phyloP scores from a whole-genome alignment of 257 asterid genomes.

The Leonotis leonurus region DNA sequence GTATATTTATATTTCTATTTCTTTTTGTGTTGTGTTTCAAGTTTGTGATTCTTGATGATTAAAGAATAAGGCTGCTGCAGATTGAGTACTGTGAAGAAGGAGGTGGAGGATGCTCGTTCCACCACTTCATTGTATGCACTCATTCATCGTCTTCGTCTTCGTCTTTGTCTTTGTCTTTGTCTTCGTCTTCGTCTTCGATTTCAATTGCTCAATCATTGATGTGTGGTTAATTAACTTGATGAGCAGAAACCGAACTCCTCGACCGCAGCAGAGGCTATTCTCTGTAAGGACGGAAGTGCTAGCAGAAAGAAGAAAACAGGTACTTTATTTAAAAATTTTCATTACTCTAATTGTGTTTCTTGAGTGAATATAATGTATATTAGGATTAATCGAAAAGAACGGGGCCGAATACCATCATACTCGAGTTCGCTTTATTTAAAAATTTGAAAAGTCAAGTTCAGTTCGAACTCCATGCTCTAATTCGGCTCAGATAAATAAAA shows the following conservation, averaged over 20 bases:
- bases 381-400: too few species aligned
- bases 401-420: too few species aligned
- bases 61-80: constrained; percentile 22
- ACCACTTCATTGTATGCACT: constrained; percentile 81
- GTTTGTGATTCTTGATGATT: not conserved
- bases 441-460: too few species aligned
- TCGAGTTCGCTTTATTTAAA: too few species aligned
- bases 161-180: not conserved
- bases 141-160: too few species aligned
- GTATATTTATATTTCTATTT: constrained; percentile 8
- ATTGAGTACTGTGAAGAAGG: constrained; percentile 30
- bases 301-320: constrained; percentile 81
- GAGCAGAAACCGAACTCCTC: constrained; percentile 38
- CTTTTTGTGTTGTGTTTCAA: not conserved
- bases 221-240: not conserved
- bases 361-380: too few species aligned
- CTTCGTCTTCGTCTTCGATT: not conserved
- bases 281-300: constrained; percentile 72
- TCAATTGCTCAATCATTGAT: not conserved
- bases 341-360: too few species aligned
- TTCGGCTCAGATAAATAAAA: too few species aligned
- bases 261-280: constrained; percentile 30
- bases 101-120: constrained; percentile 69
- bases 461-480: too few species aligned
- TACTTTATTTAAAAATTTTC: not conserved